Percentiles rank a stretch among this genome's conserved stretches.
Evolutionary conservation across 306 rosid species (phyloP).

Genomic region (Trifolium pratense): DNA sequence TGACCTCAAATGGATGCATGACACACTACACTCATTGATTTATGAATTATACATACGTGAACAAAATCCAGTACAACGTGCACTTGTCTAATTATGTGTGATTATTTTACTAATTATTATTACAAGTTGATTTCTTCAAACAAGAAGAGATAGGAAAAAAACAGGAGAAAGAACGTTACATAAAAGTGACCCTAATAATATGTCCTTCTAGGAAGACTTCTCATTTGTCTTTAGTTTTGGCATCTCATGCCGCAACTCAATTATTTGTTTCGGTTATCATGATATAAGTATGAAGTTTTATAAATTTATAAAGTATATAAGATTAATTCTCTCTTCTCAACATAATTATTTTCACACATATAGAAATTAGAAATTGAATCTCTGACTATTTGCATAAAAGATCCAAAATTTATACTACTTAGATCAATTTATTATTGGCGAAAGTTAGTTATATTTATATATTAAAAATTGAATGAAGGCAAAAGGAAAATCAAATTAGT

Average conservation of each 20-base stretch:
- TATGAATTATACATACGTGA: background rate
- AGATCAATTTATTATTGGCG: no score
- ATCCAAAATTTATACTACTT: no score
- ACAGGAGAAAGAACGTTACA: background rate
- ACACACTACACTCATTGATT: background rate
- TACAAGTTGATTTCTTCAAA: slow-evolving; percentile 32
- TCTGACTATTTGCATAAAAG: no score
- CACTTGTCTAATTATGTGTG: slow-evolving; percentile 8
- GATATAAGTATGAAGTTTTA: no score
- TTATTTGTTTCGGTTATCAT: background rate
- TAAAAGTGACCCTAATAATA: slow-evolving; percentile 42
- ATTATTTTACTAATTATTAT: background rate
- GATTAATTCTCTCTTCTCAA: no score
- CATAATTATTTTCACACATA: no score
- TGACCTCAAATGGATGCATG: background rate
- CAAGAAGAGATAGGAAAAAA: slow-evolving; percentile 15
- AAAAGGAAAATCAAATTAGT: slow-evolving; percentile 42
- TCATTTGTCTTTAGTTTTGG: slow-evolving; percentile 54
- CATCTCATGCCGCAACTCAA: slow-evolving; percentile 18
- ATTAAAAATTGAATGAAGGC: slow-evolving; percentile 50
- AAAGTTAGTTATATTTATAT: background rate
- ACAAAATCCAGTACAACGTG: background rate
- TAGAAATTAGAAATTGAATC: accelerated
- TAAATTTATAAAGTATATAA: no score
- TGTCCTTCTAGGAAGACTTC: slow-evolving; percentile 40